Base-by-base conservation (phyloP, 208 protist species). In the Crithidia fasciculata region DNA sequence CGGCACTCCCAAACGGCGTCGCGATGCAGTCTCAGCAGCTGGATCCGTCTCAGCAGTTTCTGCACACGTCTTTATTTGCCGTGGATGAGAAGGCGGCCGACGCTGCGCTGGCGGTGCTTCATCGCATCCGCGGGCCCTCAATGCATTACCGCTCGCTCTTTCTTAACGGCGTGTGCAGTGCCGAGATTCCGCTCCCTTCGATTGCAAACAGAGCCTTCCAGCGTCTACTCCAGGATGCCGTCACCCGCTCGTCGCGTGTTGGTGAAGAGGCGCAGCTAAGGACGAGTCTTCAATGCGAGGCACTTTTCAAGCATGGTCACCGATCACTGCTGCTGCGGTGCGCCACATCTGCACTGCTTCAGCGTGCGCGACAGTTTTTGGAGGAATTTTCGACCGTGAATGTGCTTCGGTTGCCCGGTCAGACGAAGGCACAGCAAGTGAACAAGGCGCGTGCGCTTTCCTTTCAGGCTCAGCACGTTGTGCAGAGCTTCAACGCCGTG, bases 71-170 rank as follows among this genome's bases (percentile, higher is more conserved):
- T 5, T 45, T 68, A 10, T 0, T 68, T 4, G 62, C 62, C 5
- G 49, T 39, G 28, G 57, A 45, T 57, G 62, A 55, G 41, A 39
- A 6, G 36, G 62, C 43, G 36, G 62, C 49, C 12, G 49, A 68
- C 16, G 62, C 45, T 36, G 62, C 62, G 49, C 49, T 68, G 2
- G 49, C 49, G n/a, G 37, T 68, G 49, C 62, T 68, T 19, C 62
- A 68, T 36, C 36, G 49, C 49, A 43, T 68, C 7, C 62, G 62
- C 49, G 62, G 62, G 0, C 8, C 62, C 18, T 68, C 49, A 19
- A 68, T 45, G 18, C 62, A 57, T 28, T 57, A 57, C 49, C 49
- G 62, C 28, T 19, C 62, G 0, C 65, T 70, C 54, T 69, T 69
- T 44, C 36, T 61, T 18, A 43, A 70, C 15, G 65, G 40, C 54